These are phyloP conservation scores for Boletus subcaerulescens DNA, from an alignment of 768 basidiomycete species.

Conservation along the genomic window DNA sequence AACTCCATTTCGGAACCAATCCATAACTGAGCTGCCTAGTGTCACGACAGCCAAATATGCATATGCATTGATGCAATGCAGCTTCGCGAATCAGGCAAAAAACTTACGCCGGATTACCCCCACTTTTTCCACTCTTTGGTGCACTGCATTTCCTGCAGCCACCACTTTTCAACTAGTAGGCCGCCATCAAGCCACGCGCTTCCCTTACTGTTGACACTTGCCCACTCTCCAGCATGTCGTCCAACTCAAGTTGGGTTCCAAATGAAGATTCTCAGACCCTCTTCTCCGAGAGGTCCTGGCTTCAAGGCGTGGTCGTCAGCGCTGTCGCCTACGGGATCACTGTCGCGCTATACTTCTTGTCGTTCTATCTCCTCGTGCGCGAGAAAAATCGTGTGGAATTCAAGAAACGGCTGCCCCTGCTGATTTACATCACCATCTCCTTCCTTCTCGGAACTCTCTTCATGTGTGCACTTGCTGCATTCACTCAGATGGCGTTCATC, in stretches of 20 bases:
- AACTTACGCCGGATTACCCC: no score
- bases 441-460: constrained; percentile 17
- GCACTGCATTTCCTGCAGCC: not conserved
- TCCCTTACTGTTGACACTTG: not conserved
- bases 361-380: constrained; percentile 8
- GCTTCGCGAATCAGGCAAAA: no score
- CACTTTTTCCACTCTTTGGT: not conserved
- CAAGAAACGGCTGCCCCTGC: constrained; percentile 1
- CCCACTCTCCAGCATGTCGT: constrained; percentile 4
- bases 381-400: not conserved
- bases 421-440: constrained; percentile 3
- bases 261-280: constrained; percentile 8
- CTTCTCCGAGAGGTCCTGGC: constrained; percentile 20
- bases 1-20: no score
- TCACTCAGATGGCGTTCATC: constrained; percentile 30
- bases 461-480: constrained; percentile 14
- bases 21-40: no score
- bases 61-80: no score
- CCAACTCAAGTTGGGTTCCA: constrained; percentile 19
- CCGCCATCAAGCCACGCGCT: not conserved
- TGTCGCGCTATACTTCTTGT: constrained; percentile 3
- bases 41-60: no score
- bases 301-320: constrained; percentile 13
- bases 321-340: constrained; percentile 9
- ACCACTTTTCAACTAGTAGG: not conserved